Base-by-base conservation (phyloP, 768 basidiomycete genomes). In the Mycena kentingensis region DNA sequence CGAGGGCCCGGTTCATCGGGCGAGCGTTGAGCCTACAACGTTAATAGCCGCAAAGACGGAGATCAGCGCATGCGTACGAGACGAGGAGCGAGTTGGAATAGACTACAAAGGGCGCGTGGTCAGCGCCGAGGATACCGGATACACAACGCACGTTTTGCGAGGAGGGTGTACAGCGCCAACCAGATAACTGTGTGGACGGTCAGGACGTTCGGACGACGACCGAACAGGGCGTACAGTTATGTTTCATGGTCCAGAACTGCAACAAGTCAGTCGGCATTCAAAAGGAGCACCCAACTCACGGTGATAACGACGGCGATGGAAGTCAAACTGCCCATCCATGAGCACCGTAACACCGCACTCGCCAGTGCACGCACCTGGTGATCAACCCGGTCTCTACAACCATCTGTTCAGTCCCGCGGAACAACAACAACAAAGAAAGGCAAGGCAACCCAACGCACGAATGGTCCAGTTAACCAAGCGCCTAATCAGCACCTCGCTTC, bases 81-180 rank as follows among this genome's bases (percentile, higher is more conserved):
- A n/a, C n/a, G n/a, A n/a, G n/a, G n/a, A n/a, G n/a, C n/a, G n/a
- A n/a, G n/a, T n/a, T n/a, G n/a, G n/a, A n/a, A n/a, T n/a, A n/a
- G n/a, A n/a, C n/a, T n/a, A n/a, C n/a, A n/a, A n/a, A n/a, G n/a
- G n/a, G n/a, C n/a, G n/a, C n/a, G n/a, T n/a, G n/a, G n/a, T n/a
- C n/a, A n/a, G n/a, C n/a, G n/a, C n/a, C n/a, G n/a, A n/a, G n/a
- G n/a, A n/a, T n/a, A n/a, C n/a, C n/a, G n/a, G n/a, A n/a, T n/a
- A n/a, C n/a, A n/a, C n/a, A n/a, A 46, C 60, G 27, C 44, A 64
- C 65, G 35, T 52, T 66, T 67, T 1, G 65, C 65, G 24, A 68
- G 51, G 31, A 66, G 32, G 1, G 60, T 57, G 50, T 66, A 66
- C 16, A 66, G 53, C 18, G 65, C 60, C 26, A 68, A 54, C 67